Evolutionary conservation across 2,329 filamentous ascomycete genomes (phyloP).

Genomic region (Botrytis sinoallii): DNA sequence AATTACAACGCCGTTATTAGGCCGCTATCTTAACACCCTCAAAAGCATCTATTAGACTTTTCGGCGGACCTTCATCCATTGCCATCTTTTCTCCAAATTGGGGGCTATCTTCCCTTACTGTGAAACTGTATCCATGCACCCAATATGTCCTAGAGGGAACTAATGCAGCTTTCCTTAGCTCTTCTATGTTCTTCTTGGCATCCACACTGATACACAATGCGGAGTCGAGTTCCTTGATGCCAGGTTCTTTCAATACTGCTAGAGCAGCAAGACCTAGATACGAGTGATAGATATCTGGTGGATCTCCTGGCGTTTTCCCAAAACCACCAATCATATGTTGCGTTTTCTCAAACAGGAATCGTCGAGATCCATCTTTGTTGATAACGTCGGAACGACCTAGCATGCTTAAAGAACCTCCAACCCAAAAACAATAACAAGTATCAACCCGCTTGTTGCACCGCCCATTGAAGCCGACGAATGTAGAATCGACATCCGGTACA

Average conservation of each 20-base stretch:
- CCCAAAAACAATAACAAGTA: constrained; percentile 97
- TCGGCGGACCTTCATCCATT: constrained; percentile 22
- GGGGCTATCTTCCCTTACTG: constrained; percentile 30
- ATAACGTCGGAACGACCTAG: constrained; percentile 57
- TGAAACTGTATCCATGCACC: constrained; percentile 33
- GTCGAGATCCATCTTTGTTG: constrained; percentile 58
- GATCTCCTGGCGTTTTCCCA: constrained; percentile 65
- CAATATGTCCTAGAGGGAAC: constrained; percentile 25
- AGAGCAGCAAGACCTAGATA: constrained; percentile 84
- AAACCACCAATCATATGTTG: constrained; percentile 85
- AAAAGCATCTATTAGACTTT: constrained; percentile 20
- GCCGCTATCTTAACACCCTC: constrained; percentile 10
- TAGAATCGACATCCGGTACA: constrained; percentile 25
- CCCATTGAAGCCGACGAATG: constrained; percentile 77
- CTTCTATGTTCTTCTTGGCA: constrained; percentile 49
- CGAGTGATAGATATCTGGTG: constrained; percentile 80
- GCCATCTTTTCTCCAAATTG: constrained; percentile 28
- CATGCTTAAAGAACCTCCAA: constrained; percentile 62
- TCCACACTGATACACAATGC: constrained; percentile 71
- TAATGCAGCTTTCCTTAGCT: constrained; percentile 26
- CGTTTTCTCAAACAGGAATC: constrained; percentile 79
- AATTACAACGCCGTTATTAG: neutral
- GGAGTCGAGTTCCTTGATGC: constrained; percentile 69
- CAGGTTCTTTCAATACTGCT: constrained; percentile 66
- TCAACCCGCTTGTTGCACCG: constrained; percentile 88